Percentiles rank a stretch among this genome's conserved stretches.
phyloP scores from a whole-genome alignment of 495 filamentous ascomycete species.

The Penicillium argentinense region DNA sequence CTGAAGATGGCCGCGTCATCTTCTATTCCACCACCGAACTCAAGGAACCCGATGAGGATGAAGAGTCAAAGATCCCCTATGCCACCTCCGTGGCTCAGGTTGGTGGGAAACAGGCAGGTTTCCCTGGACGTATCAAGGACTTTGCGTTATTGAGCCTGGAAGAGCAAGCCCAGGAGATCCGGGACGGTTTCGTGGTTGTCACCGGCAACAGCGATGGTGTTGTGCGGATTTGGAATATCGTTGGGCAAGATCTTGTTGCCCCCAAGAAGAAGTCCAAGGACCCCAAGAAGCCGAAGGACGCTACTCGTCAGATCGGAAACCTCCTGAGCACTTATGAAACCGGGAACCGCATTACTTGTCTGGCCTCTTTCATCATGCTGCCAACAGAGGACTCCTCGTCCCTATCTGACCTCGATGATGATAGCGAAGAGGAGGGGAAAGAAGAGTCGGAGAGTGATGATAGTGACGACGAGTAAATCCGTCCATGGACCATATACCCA shows the following conservation, averaged over 20 bases:
- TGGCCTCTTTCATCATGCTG: conserved; percentile 81
- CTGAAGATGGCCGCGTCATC: conserved; percentile 85
- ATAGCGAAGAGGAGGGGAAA: conserved; percentile 39
- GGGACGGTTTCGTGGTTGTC: conserved; percentile 56
- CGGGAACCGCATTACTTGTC: conserved; percentile 83
- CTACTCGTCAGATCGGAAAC: conserved; percentile 59
- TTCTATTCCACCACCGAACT: conserved; percentile 71
- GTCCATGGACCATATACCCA: conserved; percentile 25
- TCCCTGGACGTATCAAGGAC: conserved; percentile 80
- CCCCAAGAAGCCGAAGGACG: conserved; percentile 37
- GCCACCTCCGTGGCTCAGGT: conserved; percentile 70
- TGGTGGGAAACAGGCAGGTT: conserved; percentile 67
- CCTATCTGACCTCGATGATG: conserved; percentile 35
- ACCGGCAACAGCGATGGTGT: conserved; percentile 82
- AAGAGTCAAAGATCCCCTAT: conserved; percentile 41
- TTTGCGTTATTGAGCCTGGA: conserved; percentile 62
- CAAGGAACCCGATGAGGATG: conserved; percentile 26
- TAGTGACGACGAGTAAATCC: conserved; percentile 36
- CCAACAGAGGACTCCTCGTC: conserved; percentile 37
- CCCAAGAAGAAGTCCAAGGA: conserved; percentile 22
- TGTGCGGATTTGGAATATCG: conserved; percentile 71
- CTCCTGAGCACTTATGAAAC: conserved; percentile 81
- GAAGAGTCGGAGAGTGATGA: conserved; percentile 48
- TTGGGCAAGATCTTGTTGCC: conserved; percentile 27
- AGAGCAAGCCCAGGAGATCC: conserved; percentile 31